phyloP scores from a whole-genome alignment of 345 rosid genomes.

The Eucalyptus decipiens region DNA sequence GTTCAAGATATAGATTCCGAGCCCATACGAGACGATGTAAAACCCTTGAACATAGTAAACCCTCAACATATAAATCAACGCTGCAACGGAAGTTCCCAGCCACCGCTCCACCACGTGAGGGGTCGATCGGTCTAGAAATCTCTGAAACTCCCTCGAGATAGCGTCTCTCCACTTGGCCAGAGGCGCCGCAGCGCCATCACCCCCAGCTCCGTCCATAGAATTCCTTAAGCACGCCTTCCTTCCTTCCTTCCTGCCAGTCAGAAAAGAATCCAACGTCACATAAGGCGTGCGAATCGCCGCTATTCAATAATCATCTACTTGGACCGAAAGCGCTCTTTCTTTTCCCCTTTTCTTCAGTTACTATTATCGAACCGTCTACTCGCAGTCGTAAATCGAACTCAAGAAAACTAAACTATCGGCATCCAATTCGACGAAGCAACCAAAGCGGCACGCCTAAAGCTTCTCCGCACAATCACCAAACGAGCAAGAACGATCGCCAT shows the following conservation, averaged over 20 bases:
- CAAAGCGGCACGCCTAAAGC: neutral
- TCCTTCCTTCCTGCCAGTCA: neutral
- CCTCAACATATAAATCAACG: constrained; percentile 38
- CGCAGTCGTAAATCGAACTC: neutral
- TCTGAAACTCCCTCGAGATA: constrained; percentile 32
- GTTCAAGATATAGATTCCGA: constrained; percentile 72
- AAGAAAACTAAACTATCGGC: neutral
- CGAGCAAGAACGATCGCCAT: neutral
- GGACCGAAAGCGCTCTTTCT: neutral
- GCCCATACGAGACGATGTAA: constrained; percentile 62
- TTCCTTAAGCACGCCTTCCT: neutral
- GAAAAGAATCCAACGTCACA: neutral
- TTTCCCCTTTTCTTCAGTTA: neutral
- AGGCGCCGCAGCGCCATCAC: constrained; percentile 19
- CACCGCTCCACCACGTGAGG: constrained; percentile 35
- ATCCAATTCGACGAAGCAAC: neutral
- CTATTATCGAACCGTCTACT: neutral
- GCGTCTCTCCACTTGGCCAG: constrained; percentile 33
- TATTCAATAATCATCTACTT: neutral
- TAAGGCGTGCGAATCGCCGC: neutral
- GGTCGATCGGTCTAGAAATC: constrained; percentile 45
- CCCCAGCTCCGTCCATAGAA: constrained; percentile 24
- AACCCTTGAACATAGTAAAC: constrained; percentile 57
- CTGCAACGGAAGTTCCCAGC: constrained; percentile 51
- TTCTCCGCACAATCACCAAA: neutral